Evolutionary conservation across 129 eudicot species (phyloP).

Genomic region (Saussurea involucrata): DNA sequence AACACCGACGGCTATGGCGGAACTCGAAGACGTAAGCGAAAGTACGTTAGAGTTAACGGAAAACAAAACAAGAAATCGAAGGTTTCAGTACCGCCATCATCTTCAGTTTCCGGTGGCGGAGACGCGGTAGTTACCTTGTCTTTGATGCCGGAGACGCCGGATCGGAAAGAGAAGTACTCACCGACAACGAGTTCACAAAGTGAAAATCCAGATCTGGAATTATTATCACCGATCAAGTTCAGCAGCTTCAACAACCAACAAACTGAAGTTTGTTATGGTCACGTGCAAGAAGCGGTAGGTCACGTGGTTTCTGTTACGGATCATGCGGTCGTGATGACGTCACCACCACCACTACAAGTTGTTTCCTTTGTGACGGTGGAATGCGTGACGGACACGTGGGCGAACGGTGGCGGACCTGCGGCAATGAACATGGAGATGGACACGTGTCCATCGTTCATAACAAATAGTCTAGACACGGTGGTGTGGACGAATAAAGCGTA

Average conservation of each 20-base stretch:
- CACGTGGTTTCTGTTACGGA: conserved; percentile 10
- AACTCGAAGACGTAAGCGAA: conserved; percentile 42
- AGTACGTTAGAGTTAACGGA: conserved; percentile 25
- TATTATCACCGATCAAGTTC: conserved; percentile 40
- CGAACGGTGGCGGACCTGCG: conserved; percentile 19
- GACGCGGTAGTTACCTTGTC: conserved; percentile 52
- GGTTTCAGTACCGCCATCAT: conserved; percentile 7
- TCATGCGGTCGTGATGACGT: background rate
- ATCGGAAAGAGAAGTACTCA: conserved; percentile 39
- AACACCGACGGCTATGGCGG: conserved; percentile 8
- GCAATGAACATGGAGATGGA: conserved; percentile 53
- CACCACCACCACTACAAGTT: background rate
- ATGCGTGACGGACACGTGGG: conserved; percentile 67
- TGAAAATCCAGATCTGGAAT: conserved; percentile 1
- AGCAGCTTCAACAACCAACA: conserved; percentile 35
- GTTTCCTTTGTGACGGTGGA: conserved; percentile 60
- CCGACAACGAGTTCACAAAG: background rate
- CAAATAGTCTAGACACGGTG: conserved; percentile 48
- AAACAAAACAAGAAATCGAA: conserved; percentile 22
- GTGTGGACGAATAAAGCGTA: conserved; percentile 72
- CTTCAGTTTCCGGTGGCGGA: conserved; percentile 19
- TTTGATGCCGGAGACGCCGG: conserved; percentile 78
- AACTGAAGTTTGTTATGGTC: background rate
- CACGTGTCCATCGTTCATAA: conserved; percentile 78
- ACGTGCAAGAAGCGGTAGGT: background rate